These are phyloP conservation scores for Zhuliangozyma parablackwelliae DNA, from an alignment of 1,139 yeast species.

Conservation along the genomic window DNA sequence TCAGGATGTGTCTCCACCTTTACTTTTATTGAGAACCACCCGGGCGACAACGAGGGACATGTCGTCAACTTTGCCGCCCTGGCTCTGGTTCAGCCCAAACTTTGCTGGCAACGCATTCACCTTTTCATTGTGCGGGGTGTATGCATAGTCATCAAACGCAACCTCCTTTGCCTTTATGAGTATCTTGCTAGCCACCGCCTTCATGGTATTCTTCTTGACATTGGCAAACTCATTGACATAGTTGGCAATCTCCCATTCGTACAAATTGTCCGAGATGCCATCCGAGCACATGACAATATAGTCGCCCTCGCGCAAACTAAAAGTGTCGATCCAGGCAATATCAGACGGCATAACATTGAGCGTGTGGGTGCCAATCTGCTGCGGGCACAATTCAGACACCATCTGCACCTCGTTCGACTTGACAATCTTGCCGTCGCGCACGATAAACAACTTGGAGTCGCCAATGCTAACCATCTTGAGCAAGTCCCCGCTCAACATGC, in stretches of 20 bases:
- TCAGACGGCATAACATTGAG: constrained; percentile 42
- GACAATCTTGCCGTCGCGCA: constrained; percentile 45
- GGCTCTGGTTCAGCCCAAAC: constrained; percentile 29
- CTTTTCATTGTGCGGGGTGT: constrained; percentile 52
- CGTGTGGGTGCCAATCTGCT: constrained; percentile 55
- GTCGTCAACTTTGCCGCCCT: constrained; percentile 56
- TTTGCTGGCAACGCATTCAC: constrained; percentile 41
- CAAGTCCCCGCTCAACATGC: constrained; percentile 48
- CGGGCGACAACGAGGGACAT: constrained; percentile 49
- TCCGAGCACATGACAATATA: constrained; percentile 48
- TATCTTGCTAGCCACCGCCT: constrained; percentile 36
- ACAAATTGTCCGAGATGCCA: constrained; percentile 53
- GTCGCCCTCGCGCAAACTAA: constrained; percentile 39
- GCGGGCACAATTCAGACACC: constrained; percentile 46
- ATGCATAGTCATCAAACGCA: constrained; percentile 53
- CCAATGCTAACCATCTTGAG: constrained; percentile 53
- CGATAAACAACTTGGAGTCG: constrained; percentile 48
- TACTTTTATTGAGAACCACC: constrained; percentile 19
- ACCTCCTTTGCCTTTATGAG: constrained; percentile 44
- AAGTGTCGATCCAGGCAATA: constrained; percentile 45
- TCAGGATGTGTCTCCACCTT: too few species aligned
- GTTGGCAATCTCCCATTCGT: constrained; percentile 42
- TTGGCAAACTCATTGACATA: constrained; percentile 30
- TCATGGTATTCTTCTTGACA: constrained; percentile 25
- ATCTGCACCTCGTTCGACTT: constrained; percentile 47